Evolutionary conservation across 371 early-diverging fungal species (phyloP), one percentile per base, ranked within the genome.

Genomic region (Chytridiales sp.): DNA sequence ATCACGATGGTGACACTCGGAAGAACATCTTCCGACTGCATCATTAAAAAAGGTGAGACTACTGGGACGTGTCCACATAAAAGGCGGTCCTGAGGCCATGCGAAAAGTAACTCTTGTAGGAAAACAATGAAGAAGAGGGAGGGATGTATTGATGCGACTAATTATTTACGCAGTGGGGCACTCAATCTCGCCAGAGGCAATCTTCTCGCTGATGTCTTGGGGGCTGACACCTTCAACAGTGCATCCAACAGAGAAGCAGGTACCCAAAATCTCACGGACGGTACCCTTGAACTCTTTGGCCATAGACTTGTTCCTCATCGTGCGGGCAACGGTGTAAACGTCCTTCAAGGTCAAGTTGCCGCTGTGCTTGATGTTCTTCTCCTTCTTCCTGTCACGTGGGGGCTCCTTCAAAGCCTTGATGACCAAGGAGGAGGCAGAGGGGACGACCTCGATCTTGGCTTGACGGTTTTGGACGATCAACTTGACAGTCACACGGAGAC

Each of bases 401-500:
- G 99, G 97, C 84, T 99, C 99, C 87, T 96, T 97, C 47, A 99
- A 85, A 70, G 98, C 99, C 83, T 89, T 89, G 83, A 99, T 95
- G 75, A 99, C 93, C 61, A 99, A 83, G 68, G 99, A 92, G 31
- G 97, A 92, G 62, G 99, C 97, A 46, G 93, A 89, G 69, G 99
- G 99, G 52, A 96, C 91, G 67, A 99, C 91, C 70, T 95, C 89
- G 70, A 98, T 92, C 56, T 92, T 86, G 63, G 99, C 99, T 82
- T 99, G 98, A 89, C 99, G 94, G 89, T 98, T 98, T 85, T 98
- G 97, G 66, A 99, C 95, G 77, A 94, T 91, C 80, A 99, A 86
- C 80, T 91, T 85, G 60, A 99, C 99, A 68, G 98, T 95, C 71
- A 99, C 90, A 78, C 95, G 91, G 58, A 98, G 90, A 83, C 98